phyloP scores from a whole-genome alignment of 805 yeast genomes.

The Metschnikowia arizonensis region DNA sequence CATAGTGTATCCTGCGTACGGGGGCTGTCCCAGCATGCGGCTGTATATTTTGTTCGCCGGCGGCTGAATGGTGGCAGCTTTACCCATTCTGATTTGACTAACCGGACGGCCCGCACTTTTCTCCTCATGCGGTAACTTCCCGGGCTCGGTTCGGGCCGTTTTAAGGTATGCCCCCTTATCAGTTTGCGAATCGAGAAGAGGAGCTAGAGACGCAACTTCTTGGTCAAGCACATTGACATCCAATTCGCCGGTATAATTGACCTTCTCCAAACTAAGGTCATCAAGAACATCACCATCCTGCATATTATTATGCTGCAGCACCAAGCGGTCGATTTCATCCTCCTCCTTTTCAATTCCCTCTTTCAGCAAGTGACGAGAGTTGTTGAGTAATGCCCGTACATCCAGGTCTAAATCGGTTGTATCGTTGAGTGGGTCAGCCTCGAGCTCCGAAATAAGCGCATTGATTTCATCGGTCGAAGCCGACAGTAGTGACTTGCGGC shows the following conservation, averaged over 20 bases:
- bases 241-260: constrained; percentile 9
- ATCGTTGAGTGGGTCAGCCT: constrained; percentile 23
- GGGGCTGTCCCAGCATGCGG: constrained; percentile 2
- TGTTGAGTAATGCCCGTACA: constrained; percentile 11
- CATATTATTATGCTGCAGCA: constrained; percentile 32
- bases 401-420: constrained; percentile 9
- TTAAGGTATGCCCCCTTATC: constrained; percentile 2
- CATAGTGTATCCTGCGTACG: background rate
- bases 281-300: constrained; percentile 31
- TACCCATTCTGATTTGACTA: constrained; percentile 33
- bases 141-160: background rate
- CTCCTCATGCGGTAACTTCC: background rate
- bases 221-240: constrained; percentile 34
- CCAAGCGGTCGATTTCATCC: constrained; percentile 36
- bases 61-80: constrained; percentile 44
- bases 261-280: constrained; percentile 14
- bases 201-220: constrained; percentile 39
- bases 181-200: constrained; percentile 34
- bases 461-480: constrained; percentile 38
- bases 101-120: constrained; percentile 21
- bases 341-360: constrained; percentile 27
- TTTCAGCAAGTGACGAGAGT: constrained; percentile 23
- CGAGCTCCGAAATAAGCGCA: constrained; percentile 35
- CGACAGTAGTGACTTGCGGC: constrained; percentile 37
- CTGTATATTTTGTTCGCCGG: constrained; percentile 38